phyloP scores from a whole-genome alignment of 2,329 filamentous ascomycete species.

The Ophiostoma himal-ulmi region DNA sequence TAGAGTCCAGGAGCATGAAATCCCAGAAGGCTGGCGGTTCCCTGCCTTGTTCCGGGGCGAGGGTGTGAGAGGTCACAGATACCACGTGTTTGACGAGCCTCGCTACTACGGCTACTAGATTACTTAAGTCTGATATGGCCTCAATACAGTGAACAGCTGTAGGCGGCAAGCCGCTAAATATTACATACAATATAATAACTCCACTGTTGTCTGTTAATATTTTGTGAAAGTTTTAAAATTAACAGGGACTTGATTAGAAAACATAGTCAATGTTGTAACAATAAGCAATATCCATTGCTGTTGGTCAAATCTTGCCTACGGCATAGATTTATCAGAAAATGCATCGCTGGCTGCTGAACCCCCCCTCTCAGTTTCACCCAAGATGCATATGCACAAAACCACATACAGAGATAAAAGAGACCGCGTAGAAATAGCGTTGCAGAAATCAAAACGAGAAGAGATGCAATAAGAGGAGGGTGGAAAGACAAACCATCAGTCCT shows the following conservation, averaged over 20 bases:
- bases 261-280: background rate
- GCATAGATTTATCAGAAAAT: background rate
- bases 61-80: constrained; percentile 81
- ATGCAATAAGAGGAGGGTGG: too few species aligned
- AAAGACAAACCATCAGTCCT: constrained; percentile 35
- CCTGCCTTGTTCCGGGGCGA: constrained; percentile 76
- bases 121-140: constrained; percentile 30
- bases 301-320: background rate
- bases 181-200: background rate
- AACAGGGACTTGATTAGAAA: background rate
- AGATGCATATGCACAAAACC: background rate
- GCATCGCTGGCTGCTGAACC: background rate
- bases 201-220: background rate
- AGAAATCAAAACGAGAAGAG: background rate
- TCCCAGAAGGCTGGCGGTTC: constrained; percentile 75
- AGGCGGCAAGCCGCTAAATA: background rate
- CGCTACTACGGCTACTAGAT: constrained; percentile 55
- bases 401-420: background rate
- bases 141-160: background rate
- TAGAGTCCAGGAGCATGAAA: constrained; percentile 61
- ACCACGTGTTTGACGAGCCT: constrained; percentile 93
- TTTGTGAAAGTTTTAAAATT: background rate
- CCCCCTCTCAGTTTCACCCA: too few species aligned
- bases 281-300: constrained; percentile 1
- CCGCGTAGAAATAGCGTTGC: background rate